Base-by-base conservation (phyloP, 148 eudicot genomes). In the Rhododendron ferrugineum region DNA sequence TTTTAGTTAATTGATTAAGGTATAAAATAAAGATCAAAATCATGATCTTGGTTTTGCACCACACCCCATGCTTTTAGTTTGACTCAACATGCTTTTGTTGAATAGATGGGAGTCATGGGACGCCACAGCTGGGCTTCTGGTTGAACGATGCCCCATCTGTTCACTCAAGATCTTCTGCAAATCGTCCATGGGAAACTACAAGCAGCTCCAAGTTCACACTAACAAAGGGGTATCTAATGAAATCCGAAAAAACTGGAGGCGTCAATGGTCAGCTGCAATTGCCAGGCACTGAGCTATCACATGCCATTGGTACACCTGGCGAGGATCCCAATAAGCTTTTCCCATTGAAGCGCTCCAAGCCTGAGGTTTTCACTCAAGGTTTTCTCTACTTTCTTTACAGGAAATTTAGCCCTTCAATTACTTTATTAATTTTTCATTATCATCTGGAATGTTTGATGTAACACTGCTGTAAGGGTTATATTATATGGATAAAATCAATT, bases 341-440 rank as follows among this genome's bases (percentile, higher is more conserved):
- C 82, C 88, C 92, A 83, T 88, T 89, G 85, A 92, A 92, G 93
- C 92, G 87, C 3, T 5, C 85, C 84, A 62, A 88, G 75, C 58
- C 92, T 47, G 91, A 91, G 82, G 88, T 87, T 74, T 94, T 83
- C 78, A 88, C 81, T 88, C 93, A 87, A 91, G 98, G 98, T 97
- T 62, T 82, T 86, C 85, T 84, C 81, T 79, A 26, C 81, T 50
- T 56, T 66, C 30, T 66, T 36, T 1, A 26, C 62, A 28, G 18
- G 64, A 46, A 66, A 23, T 49, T 30, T 10, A 56, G 82, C 70
- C 66, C 83, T 80, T 32, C 46, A 13, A 62, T 42, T 23, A 10
- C 62, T 73, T 28, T 6, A 62, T 30, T 77, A 28, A 72, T 30
- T 72, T 49, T 9, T 42, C 44, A 30, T 46, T 68, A 3, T 73